Percentiles rank a stretch among this genome's conserved stretches.
phyloP scores from a whole-genome alignment of 2,329 filamentous ascomycete species.

The Colletotrichum orbiculare region DNA sequence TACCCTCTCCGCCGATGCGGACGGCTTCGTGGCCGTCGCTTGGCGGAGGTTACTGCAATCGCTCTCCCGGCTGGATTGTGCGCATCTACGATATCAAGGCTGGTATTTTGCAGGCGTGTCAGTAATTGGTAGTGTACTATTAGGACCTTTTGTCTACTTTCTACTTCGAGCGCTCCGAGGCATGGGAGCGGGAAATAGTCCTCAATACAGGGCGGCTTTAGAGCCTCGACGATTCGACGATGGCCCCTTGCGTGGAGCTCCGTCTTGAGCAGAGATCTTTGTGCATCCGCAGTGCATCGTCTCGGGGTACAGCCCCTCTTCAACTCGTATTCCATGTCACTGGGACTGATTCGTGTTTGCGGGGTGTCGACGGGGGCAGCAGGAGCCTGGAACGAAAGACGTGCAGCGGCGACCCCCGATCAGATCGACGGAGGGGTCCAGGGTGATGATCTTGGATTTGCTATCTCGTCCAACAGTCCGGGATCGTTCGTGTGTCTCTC shows the following conservation, averaged over 20 bases:
- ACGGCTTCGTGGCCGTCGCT: background rate
- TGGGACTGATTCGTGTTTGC: slow-evolving; percentile 30
- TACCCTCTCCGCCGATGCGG: slow-evolving; percentile 1
- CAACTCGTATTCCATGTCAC: slow-evolving; percentile 20
- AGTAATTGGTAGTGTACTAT: slow-evolving; percentile 38
- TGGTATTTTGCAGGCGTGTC: slow-evolving; percentile 29
- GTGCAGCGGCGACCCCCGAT: slow-evolving; percentile 8
- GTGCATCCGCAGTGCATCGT: background rate
- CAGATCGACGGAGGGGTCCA: slow-evolving; percentile 18
- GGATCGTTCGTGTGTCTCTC: background rate
- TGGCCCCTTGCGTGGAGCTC: background rate
- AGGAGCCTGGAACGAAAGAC: slow-evolving; percentile 13
- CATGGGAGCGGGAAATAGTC: slow-evolving; percentile 31
- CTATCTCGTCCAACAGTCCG: background rate
- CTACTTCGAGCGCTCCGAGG: slow-evolving; percentile 30
- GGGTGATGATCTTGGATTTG: slow-evolving; percentile 1
- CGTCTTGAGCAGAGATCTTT: background rate
- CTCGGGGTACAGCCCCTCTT: slow-evolving; percentile 20
- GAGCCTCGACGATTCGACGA: slow-evolving; percentile 8
- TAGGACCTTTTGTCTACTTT: slow-evolving; percentile 35
- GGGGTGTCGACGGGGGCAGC: slow-evolving; percentile 25
- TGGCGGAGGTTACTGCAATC: slow-evolving; percentile 4
- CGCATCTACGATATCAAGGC: slow-evolving; percentile 5
- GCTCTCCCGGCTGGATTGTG: slow-evolving; percentile 10
- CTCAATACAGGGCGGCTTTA: slow-evolving; percentile 34